These are phyloP conservation scores for Spathaspora sp. DNA, from an alignment of 805 yeast species.

Conservation along the genomic window DNA sequence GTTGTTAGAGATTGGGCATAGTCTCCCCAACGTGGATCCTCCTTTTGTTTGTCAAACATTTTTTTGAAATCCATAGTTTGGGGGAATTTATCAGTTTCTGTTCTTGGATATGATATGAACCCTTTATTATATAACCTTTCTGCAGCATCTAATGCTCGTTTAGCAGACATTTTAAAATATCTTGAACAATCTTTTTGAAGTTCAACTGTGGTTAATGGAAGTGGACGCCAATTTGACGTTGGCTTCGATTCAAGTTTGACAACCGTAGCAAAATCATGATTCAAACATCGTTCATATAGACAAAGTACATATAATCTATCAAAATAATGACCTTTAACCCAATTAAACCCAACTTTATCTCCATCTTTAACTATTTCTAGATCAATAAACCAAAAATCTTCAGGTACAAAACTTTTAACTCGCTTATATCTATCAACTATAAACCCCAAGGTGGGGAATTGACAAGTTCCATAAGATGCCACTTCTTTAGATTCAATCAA, in stretches of 20 bases:
- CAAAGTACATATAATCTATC: slow-evolving; percentile 65
- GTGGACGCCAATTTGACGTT: slow-evolving; percentile 74
- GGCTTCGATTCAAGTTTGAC: slow-evolving; percentile 53
- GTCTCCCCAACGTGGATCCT: slow-evolving; percentile 61
- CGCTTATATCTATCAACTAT: slow-evolving; percentile 88
- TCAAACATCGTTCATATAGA: slow-evolving; percentile 66
- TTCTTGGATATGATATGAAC: slow-evolving; percentile 90
- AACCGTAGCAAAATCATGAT: slow-evolving; percentile 44
- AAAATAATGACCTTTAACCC: slow-evolving; percentile 72
- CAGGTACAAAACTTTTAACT: slow-evolving; percentile 67
- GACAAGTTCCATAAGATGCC: slow-evolving; percentile 89
- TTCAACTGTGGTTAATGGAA: slow-evolving; percentile 92
- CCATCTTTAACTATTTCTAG: slow-evolving; percentile 46
- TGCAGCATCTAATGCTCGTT: slow-evolving; percentile 69
- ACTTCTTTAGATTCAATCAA: slow-evolving; percentile 24
- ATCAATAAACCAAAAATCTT: slow-evolving; percentile 74
- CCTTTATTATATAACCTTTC: slow-evolving; percentile 85
- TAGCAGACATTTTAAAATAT: slow-evolving; percentile 73
- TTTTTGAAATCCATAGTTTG: slow-evolving; percentile 63
- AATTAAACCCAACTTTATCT: slow-evolving; percentile 46
- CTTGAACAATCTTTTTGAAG: slow-evolving; percentile 82
- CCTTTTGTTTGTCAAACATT: slow-evolving; percentile 58
- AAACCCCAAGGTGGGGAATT: slow-evolving; percentile 95
- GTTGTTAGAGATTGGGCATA: slow-evolving; percentile 49
- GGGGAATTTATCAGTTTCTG: slow-evolving; percentile 92